phyloP scores from a whole-genome alignment of 371 early-diverging fungal genomes.

The Cokeromyces recurvatus region DNA sequence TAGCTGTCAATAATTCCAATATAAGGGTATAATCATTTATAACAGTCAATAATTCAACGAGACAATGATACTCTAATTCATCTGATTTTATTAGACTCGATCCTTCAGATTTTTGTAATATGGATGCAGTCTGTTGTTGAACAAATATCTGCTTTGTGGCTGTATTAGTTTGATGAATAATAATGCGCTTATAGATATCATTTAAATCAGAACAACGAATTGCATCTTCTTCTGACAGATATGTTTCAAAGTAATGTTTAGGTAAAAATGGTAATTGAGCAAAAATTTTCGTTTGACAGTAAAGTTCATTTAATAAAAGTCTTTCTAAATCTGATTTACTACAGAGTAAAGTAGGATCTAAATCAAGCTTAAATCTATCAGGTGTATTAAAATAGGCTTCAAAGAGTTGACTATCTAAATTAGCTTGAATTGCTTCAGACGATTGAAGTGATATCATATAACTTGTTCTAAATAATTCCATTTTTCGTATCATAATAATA shows the following conservation, averaged over 20 bases:
- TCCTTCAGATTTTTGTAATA: no score
- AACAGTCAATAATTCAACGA: constrained; percentile 19
- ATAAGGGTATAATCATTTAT: constrained; percentile 29
- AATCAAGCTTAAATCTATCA: constrained; percentile 18
- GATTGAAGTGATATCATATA: constrained; percentile 25
- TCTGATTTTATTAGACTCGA: background rate
- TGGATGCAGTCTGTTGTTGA: background rate
- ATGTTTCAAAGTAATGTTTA: constrained; percentile 15
- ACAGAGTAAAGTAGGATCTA: constrained; percentile 6
- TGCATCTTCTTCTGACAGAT: constrained; percentile 17
- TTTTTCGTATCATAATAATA: constrained; percentile 31
- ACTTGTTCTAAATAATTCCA: constrained; percentile 32
- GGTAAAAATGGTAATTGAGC: constrained; percentile 37
- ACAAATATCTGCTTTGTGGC: no score
- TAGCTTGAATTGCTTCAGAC: constrained; percentile 16
- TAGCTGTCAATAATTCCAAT: constrained; percentile 22
- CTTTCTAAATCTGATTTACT: constrained; percentile 21
- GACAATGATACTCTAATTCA: constrained; percentile 19
- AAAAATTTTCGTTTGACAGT: constrained; percentile 29
- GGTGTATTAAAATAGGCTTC: constrained; percentile 29
- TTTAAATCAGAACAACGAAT: constrained; percentile 13
- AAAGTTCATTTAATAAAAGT: constrained; percentile 24
- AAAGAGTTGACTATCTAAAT: constrained; percentile 26
- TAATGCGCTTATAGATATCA: constrained; percentile 24
- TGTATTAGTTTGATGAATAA: background rate